Percentiles rank a stretch among this genome's conserved stretches.
These are phyloP conservation scores for Coelastrella sp. DNA, from an alignment of 139 green algal species.

Conservation along the genomic window DNA sequence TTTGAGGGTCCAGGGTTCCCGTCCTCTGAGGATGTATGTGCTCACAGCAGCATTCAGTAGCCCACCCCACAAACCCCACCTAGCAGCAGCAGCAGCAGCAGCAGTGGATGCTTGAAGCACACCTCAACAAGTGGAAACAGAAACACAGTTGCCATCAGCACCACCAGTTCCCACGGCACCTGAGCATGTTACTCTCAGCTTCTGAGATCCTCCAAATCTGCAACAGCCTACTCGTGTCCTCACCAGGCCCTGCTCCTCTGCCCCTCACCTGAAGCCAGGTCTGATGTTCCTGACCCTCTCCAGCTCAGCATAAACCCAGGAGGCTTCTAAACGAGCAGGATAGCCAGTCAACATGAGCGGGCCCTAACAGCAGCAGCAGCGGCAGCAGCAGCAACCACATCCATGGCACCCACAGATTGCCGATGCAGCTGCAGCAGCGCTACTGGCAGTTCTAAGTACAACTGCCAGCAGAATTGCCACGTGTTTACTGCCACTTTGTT, in stretches of 20 bases:
- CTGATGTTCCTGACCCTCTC: conserved; percentile 84
- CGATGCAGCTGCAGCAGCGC: not conserved
- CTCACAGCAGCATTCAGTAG: conserved; percentile 82
- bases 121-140: not conserved
- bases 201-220: too few relatives aligned
- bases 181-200: not conserved
- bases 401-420: not conserved
- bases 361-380: conserved; percentile 3
- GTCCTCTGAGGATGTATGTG: conserved; percentile 78
- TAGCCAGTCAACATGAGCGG: conserved; percentile 72
- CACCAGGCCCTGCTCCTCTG: not conserved
- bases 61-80: conserved; percentile 71
- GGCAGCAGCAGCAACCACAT: not conserved
- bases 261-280: conserved; percentile 69
- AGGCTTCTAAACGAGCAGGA: conserved; percentile 50
- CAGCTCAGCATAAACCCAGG: conserved; percentile 83
- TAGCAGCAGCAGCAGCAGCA: conserved; percentile 35
- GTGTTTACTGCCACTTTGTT: too few relatives aligned
- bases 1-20: conserved; percentile 90
- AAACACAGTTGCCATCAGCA: not conserved
- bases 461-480: too few relatives aligned
- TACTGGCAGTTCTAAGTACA: too few relatives aligned
- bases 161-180: not conserved
- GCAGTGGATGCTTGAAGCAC: not conserved
- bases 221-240: not conserved